These are phyloP conservation scores for Zymoseptoria brevis DNA, from an alignment of 2,329 filamentous ascomycete genomes.

Conservation along the genomic window DNA sequence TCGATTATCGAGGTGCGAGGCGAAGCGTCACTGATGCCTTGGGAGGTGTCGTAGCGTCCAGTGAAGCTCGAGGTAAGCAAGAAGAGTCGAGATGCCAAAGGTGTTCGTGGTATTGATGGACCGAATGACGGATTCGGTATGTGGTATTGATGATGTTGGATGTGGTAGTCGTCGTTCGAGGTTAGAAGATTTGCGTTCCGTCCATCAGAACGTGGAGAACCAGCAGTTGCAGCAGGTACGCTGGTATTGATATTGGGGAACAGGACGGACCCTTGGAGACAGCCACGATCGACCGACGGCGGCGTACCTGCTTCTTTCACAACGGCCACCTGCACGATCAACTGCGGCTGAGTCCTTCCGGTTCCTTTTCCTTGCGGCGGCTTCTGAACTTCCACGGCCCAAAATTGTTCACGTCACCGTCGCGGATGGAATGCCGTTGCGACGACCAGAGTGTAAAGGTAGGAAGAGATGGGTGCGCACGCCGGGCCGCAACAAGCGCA, in stretches of 20 bases:
- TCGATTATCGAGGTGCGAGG: neutral
- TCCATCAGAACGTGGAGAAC: slow-evolving; percentile 15
- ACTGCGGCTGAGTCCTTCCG: slow-evolving; percentile 9
- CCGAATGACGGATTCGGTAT: neutral
- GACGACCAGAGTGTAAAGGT: slow-evolving; percentile 4
- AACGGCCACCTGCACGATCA: slow-evolving; percentile 15
- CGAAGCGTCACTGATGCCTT: neutral
- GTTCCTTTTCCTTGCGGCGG: slow-evolving; percentile 8
- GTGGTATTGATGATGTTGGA: slow-evolving; percentile 2
- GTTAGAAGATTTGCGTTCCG: slow-evolving; percentile 12
- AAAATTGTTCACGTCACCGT: slow-evolving; percentile 10
- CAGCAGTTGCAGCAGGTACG: slow-evolving; percentile 4
- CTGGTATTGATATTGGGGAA: slow-evolving; percentile 14
- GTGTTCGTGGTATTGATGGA: slow-evolving; percentile 5
- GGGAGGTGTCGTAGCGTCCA: neutral
- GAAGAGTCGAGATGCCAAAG: slow-evolving; percentile 7
- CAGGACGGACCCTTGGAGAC: slow-evolving; percentile 3
- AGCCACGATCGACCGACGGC: neutral
- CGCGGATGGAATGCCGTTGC: slow-evolving; percentile 1
- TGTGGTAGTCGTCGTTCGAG: slow-evolving; percentile 3
- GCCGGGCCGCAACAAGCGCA: slow-evolving; percentile 14
- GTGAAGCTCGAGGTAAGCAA: neutral
- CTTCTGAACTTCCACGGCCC: slow-evolving; percentile 12
- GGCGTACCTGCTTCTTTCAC: slow-evolving; percentile 10
- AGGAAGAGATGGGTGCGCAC: slow-evolving; percentile 3